A percentile compares a stretch with the other conserved stretches of the same genome.
Evolutionary conservation across 495 filamentous ascomycete species (phyloP).

Genomic region (Entonaema liquescens): DNA sequence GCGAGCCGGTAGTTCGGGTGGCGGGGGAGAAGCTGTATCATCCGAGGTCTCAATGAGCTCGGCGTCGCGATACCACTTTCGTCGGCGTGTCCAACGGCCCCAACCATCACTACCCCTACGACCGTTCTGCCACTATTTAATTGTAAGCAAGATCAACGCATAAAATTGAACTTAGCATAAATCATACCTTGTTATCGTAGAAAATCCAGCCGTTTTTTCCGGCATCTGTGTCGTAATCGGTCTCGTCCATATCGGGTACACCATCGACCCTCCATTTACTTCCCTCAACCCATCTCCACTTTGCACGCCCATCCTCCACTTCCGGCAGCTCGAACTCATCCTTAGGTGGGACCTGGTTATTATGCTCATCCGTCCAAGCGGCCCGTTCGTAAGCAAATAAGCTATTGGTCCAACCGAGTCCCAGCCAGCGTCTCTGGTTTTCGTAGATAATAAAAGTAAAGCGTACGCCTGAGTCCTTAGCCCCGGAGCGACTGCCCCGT

Average conservation of each 20-base stretch:
- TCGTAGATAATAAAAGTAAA: constrained; percentile 98
- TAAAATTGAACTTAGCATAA: neutral
- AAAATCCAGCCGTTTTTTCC: constrained; percentile 89
- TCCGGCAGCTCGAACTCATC: constrained; percentile 88
- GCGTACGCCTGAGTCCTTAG: constrained; percentile 75
- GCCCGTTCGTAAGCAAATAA: constrained; percentile 87
- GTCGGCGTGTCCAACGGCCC: constrained; percentile 90
- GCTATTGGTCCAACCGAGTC: constrained; percentile 92
- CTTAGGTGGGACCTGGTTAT: constrained; percentile 78
- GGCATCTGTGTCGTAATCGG: constrained; percentile 63
- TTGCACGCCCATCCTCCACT: constrained; percentile 75
- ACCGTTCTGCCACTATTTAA: constrained; percentile 84
- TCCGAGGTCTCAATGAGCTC: constrained; percentile 83
- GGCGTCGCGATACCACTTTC: constrained; percentile 96
- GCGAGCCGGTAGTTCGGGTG: constrained; percentile 33
- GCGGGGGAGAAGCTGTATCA: constrained; percentile 39
- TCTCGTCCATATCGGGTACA: constrained; percentile 59
- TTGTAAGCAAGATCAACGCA: constrained; percentile 18
- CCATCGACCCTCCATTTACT: constrained; percentile 91
- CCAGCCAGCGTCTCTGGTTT: constrained; percentile 95
- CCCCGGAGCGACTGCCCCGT: constrained; percentile 42
- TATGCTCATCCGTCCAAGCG: constrained; percentile 95
- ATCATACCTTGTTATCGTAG: constrained; percentile 92
- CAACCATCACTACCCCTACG: constrained; percentile 89
- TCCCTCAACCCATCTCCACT: constrained; percentile 88